phyloP scores from a whole-genome alignment of 495 filamentous ascomycete species.

The Neurospora africana region DNA sequence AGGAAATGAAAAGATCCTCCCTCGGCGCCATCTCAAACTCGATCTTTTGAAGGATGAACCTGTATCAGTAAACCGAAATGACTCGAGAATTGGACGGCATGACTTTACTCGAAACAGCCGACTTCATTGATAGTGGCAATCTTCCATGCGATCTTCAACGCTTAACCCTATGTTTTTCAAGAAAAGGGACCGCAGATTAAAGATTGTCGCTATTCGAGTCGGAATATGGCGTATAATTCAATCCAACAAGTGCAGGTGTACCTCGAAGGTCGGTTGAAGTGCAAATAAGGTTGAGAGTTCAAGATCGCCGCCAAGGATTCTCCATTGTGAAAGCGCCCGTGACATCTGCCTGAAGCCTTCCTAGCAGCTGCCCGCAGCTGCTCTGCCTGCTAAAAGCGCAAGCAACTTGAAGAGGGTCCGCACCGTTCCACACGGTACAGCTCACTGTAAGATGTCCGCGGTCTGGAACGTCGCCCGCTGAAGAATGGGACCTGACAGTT shows the following conservation, averaged over 20 bases:
- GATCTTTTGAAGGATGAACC: background rate
- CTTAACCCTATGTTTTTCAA: background rate
- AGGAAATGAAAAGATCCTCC: background rate
- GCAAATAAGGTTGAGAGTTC: background rate
- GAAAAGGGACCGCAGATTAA: background rate
- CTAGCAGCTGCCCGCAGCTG: background rate
- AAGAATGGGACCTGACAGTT: background rate
- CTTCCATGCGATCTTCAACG: background rate
- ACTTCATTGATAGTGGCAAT: background rate
- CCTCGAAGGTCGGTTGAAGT: background rate
- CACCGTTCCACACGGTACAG: background rate
- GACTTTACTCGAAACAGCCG: conserved; percentile 1
- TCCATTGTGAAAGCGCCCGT: background rate
- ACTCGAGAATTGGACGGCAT: conserved; percentile 1
- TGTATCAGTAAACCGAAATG: background rate
- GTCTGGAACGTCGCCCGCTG: background rate
- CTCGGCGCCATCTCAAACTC: background rate
- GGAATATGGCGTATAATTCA: background rate
- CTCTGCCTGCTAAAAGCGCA: background rate
- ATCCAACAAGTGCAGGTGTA: background rate
- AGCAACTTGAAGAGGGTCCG: background rate
- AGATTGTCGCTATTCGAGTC: background rate
- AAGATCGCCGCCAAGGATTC: background rate
- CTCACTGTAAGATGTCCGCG: background rate
- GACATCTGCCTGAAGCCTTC: background rate